Conservation (phyloP, 1,284 basidiomycete species). For the Puccinia coronata region DNA sequence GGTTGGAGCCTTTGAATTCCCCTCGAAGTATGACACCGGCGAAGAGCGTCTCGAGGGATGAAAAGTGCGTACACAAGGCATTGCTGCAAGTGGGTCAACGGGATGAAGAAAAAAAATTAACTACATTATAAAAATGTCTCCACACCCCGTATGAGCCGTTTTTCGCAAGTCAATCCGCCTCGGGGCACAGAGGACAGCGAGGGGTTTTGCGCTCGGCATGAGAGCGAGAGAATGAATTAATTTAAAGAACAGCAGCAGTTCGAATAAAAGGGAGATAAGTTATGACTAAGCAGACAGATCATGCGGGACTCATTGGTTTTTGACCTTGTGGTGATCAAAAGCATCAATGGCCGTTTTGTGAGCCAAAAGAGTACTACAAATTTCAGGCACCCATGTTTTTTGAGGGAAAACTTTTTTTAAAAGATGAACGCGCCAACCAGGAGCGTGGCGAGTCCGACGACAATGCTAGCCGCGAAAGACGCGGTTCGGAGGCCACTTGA, state of each 20-base stretch:
- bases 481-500: background rate
- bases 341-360: background rate
- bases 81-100: background rate
- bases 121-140: background rate
- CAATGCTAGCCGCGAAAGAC: background rate
- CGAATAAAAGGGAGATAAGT: background rate
- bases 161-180: background rate
- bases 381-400: background rate
- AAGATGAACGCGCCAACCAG: background rate
- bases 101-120: background rate
- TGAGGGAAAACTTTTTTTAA: background rate
- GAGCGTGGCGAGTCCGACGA: background rate
- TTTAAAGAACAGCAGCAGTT: background rate
- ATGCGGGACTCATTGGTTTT: background rate
- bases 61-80: too few relatives aligned
- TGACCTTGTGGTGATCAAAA: background rate
- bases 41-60: background rate
- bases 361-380: background rate
- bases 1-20: too few relatives aligned
- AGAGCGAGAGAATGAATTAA: too few relatives aligned
- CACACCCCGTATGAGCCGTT: background rate
- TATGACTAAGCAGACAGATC: background rate
- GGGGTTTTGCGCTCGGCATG: background rate
- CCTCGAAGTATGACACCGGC: too few relatives aligned
- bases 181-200: too few relatives aligned